Evolutionary conservation across 768 basidiomycete species (phyloP).

Genomic region (Amanita inopinata): DNA sequence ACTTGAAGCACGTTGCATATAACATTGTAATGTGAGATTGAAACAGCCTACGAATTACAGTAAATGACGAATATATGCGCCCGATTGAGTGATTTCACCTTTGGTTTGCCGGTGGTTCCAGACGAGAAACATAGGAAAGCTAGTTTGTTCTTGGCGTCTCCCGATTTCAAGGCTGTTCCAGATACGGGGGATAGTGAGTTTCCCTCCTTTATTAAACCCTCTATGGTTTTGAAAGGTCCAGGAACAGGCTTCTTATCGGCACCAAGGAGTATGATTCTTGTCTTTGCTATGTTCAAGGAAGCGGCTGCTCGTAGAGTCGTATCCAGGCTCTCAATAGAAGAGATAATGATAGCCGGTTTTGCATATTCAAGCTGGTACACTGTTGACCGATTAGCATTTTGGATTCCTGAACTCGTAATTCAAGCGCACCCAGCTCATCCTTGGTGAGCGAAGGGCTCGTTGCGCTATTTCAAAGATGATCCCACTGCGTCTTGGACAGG

Average conservation of each 20-base stretch:
- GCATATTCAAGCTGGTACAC: neutral
- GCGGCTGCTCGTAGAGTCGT: slow-evolving; percentile 19
- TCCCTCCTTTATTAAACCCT: neutral
- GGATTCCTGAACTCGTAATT: neutral
- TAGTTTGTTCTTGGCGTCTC: slow-evolving; percentile 30
- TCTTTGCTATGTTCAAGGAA: slow-evolving; percentile 29
- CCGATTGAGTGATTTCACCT: slow-evolving; percentile 25
- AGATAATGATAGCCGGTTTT: neutral
- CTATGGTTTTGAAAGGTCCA: slow-evolving; percentile 8
- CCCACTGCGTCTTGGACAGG: slow-evolving; percentile 28
- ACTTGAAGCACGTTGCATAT: slow-evolving; percentile 1
- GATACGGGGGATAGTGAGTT: neutral
- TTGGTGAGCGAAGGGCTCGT: neutral
- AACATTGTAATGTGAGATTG: neutral
- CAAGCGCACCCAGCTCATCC: neutral
- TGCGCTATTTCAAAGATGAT: slow-evolving; percentile 31
- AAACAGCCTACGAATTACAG: neutral
- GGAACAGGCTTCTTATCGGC: neutral
- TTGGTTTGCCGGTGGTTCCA: slow-evolving; percentile 60
- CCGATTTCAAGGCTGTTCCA: neutral
- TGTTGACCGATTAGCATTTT: neutral
- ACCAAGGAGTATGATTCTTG: slow-evolving; percentile 19
- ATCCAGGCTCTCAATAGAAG: slow-evolving; percentile 27
- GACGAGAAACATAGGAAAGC: slow-evolving; percentile 60
- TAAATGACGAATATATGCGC: neutral